These are phyloP conservation scores for Macrotyloma uniflorum DNA, from an alignment of 306 rosid genomes.

Conservation along the genomic window DNA sequence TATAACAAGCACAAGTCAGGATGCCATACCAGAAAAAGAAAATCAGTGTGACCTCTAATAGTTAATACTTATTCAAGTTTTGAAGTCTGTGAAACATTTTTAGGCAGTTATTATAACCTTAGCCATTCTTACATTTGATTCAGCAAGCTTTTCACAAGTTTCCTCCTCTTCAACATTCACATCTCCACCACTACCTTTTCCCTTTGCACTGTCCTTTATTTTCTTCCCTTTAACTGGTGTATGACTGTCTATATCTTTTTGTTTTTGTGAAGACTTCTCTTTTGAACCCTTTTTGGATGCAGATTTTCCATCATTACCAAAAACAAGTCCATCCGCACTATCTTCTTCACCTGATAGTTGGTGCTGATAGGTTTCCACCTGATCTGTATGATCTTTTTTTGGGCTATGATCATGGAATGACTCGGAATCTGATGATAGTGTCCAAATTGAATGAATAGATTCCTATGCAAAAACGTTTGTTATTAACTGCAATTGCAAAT, in stretches of 20 bases:
- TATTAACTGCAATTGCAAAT: constrained; percentile 39
- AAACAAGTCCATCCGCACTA: constrained; percentile 40
- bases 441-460: constrained; percentile 58
- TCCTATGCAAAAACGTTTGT: constrained; percentile 47
- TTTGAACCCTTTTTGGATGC: constrained; percentile 58
- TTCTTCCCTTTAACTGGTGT: constrained; percentile 51
- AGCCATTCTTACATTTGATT: constrained; percentile 61
- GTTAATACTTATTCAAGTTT: constrained; percentile 25
- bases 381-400: constrained; percentile 41
- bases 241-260: constrained; percentile 43
- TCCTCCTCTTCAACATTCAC: constrained; percentile 64
- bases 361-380: constrained; percentile 48
- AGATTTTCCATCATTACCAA: constrained; percentile 46
- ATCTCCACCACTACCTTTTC: constrained; percentile 46
- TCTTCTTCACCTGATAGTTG: constrained; percentile 42
- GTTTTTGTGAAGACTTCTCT: constrained; percentile 47
- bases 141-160: constrained; percentile 56
- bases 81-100: constrained; percentile 12
- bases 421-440: constrained; percentile 80
- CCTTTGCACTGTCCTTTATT: constrained; percentile 42
- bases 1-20: constrained; percentile 37
- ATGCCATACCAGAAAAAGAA: constrained; percentile 29
- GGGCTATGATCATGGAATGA: constrained; percentile 48
- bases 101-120: constrained; percentile 8
- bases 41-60: constrained; percentile 21